Base-by-base conservation (phyloP, 805 yeast species). In the Teunomyces cretensis region DNA sequence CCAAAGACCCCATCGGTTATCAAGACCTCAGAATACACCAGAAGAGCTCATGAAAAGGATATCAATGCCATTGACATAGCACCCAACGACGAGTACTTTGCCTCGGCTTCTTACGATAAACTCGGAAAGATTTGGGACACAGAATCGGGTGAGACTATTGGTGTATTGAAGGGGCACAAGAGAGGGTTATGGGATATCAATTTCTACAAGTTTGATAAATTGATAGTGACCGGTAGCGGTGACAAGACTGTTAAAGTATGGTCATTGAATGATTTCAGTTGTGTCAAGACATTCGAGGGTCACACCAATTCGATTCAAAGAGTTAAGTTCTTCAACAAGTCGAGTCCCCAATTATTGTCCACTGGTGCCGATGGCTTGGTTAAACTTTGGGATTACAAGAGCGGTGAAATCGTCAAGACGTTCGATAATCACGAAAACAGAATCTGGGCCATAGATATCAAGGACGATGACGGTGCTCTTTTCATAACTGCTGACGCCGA, bases 11-110 rank as follows among this genome's bases (percentile, higher is more conserved):
- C 56, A 45, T 30, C 49, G 42, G 30, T 55, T 3, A 74, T 87
- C 6, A 81, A 76, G 54, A 70, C 75, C 2, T 86, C 97, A 2
- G 89, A 83, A 44, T 94, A 85, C 64, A 94, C 99, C 0, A 81
- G 97, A 72, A 81, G 91, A 58, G 98, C 97, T 1, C 99, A 94
- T 63, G 98, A 94, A 44, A 94, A 92, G 63, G 97, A 94, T 64
- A 94, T 94, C 48, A 95, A 94, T 58, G 79, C 92, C 2, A 69
- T 94, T 43, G 97, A 90, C 52, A 74, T 94, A 3, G 78, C 97
- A n/a, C 96, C 97, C 13, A 88, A 90, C 58, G 95, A 92, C 64
- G 85, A 84, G 51, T 73, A 77, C 41, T 83, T 94, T 58, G 98
- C 96, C 0, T 86, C 97, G 1, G 98, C 96, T 2, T 87, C 96